Evolutionary conservation across 1,139 yeast genomes (phyloP), one percentile per base, ranked within the genome.

Genomic region (Pichia sp.): DNA sequence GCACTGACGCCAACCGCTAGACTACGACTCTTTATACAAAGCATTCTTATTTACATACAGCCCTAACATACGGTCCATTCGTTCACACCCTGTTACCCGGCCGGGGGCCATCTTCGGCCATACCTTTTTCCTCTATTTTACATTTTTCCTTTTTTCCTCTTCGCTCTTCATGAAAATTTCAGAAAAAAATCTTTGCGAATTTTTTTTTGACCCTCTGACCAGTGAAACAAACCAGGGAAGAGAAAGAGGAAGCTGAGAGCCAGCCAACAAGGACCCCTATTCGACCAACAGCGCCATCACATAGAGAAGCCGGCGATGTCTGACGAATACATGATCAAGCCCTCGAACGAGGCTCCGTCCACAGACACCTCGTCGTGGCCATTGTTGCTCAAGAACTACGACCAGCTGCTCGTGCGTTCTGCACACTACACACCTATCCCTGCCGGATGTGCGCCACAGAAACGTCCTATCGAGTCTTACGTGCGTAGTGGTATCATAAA

Each of bases 351-450:
- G 61, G 80, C 85, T 60, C 89, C 96, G 50, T 75, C 93, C 46
- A 84, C 84, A 64, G 95, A 92, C 73, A 87, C 98, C 58, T 85
- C 95, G 60, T 88, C 87, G 63, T 93, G 98, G 99, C 99, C 99
- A 49, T 80, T 93, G 67, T 79, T 93, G 68, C 79, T 93, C 72
- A 93, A 93, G 74, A 86, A 93, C 78, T 93, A 85, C 73, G 98
- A 93, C 78, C 88, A 92, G 76, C 78, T 93, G 60, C 78, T 92
- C 63, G 97, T 93, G 55, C 87, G 99, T 78, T 87, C 95, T 60
- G 96, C 97, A 53, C 97, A 91, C 72, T 92, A 91, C 74, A 92
- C 98, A 52, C 97, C 97, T 63, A 91, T 92, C 64, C 97, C 97
- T 67, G 80, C 93, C 52, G 99, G 99, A 60, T 83, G 95, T 70